Evolutionary conservation across 2,329 filamentous ascomycete species (phyloP), one percentile per base, ranked within the genome.

Genomic region (Aureobasidium pullulans): DNA sequence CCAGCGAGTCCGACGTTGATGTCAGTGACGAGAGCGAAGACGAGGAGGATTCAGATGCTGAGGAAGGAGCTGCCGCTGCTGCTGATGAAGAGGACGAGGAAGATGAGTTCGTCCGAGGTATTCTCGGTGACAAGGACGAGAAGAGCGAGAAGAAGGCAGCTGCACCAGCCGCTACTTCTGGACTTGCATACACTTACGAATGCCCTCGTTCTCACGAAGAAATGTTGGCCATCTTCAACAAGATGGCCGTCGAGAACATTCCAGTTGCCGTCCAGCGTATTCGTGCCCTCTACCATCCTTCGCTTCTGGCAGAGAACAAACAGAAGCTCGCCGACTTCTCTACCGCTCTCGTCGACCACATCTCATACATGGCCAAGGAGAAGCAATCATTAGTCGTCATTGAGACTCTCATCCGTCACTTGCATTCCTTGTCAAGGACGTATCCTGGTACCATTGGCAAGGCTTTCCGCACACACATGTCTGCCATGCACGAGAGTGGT

Each of bases 401-500:
- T 15, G 94, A 99, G 72, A 87, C 82, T 56, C 73, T 96, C 13
- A 85, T 93, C 61, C 88, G 94, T 49, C 94, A 99, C 72, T 80
- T 96, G 28, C 95, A 99, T 74, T 97, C 93, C 2, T 79, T 99
- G 58, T 88, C 92, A 3, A 93, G 96, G 70, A 88, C 84, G 52
- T 95, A 91, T 66, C 85, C 93, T 0, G 78, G 89, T 39, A 86
- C 87, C 59, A 89, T 96, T 59, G 86, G 87, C 28, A 84, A 82
- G 61, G 85, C 85, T 9, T 96, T 96, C 72, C 85, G 92, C 28
- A 73, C 80, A n/a, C 86, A 89, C 64, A 79, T 99, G 23, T 77
- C 79, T 61, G 70, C 73, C 28, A 75, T 86, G 36, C 76, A 82
- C 42, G 72, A 79, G 11, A 73, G 79, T 1, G 79, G 84, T 79